These are phyloP conservation scores for Trichoderma cornu-damae DNA, from an alignment of 2,329 filamentous ascomycete species.

Conservation along the genomic window DNA sequence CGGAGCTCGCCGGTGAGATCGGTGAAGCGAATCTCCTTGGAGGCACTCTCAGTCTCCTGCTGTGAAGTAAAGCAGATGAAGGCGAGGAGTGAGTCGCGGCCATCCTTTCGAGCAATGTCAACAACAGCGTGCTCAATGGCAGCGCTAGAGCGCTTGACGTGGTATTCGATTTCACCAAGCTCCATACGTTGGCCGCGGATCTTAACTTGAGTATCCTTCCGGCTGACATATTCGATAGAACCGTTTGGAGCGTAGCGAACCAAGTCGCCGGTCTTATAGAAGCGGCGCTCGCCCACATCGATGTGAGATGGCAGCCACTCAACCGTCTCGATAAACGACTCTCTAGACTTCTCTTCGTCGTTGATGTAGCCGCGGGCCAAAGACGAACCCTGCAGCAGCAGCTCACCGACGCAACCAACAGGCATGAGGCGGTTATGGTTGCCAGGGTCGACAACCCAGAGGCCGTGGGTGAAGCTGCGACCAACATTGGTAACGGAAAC, in stretches of 20 bases:
- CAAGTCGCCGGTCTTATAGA: constrained; percentile 17
- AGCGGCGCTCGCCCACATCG: constrained; percentile 12
- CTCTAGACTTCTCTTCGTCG: constrained; percentile 20
- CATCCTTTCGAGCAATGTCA: neutral
- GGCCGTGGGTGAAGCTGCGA: constrained; percentile 10
- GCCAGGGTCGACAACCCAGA: constrained; percentile 23
- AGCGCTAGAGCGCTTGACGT: neutral
- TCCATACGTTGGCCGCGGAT: constrained; percentile 16
- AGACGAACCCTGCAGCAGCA: constrained; percentile 22
- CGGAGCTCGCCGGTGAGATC: neutral
- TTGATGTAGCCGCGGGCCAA: constrained; percentile 25
- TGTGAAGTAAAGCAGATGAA: constrained; percentile 7
- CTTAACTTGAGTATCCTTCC: constrained; percentile 17
- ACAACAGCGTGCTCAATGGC: neutral
- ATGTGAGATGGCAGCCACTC: neutral
- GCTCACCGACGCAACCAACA: constrained; percentile 25
- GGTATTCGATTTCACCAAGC: constrained; percentile 14
- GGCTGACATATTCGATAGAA: constrained; percentile 3
- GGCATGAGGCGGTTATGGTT: constrained; percentile 22
- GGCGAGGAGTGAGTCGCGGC: neutral
- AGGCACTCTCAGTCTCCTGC: constrained; percentile 1
- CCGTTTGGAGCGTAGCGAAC: constrained; percentile 8
- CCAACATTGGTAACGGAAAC: neutral
- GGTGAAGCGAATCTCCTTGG: neutral
- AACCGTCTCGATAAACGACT: constrained; percentile 19